Base-by-base conservation (phyloP, 495 filamentous ascomycete genomes). In the Daldinia grandis region DNA sequence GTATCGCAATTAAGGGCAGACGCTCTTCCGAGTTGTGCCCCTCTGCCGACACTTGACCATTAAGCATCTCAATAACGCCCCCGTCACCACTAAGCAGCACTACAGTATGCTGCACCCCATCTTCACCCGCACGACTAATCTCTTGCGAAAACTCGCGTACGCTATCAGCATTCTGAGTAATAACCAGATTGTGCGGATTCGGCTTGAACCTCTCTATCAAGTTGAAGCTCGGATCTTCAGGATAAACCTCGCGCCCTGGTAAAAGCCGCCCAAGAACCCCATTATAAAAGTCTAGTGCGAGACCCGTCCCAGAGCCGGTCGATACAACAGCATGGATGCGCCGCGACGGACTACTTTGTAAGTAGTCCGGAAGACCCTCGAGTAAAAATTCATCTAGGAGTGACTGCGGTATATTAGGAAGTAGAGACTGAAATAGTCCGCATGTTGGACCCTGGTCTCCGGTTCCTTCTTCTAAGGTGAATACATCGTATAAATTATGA, bases 41-140 rank as follows among this genome's bases (percentile, higher is more conserved):
- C 9, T 58, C 35, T 24, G 9, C 15, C 10, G 56, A 25, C 17
- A 42, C 33, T 40, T 60, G 62, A n/a, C 78, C 79, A 74, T 97
- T 97, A 62, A 97, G 75, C 0, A 92, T 78, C 67, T 98, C 94
- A 6, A 91, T 81, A 0, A 96, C 71, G 1, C 92, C 94, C 3
- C 94, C 95, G 77, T 98, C 95, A 2, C 95, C 95, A 31, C 91
- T 92, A 0, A 98, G 83, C 7, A 97, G 83, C 30, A 97, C 74
- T 19, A 97, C 80, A 0, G 88, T 91, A 72, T 70, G 57, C 24
- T 72, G 63, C 33, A 67, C 17, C 6, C 42, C 10, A 47, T 79
- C 62, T 71, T 69, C 9, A 81, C 78, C 15, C 85, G 78, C 31
- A 35, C 49, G 25, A 62, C 91, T 78, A 1, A 81, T 73, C 1